Base-by-base conservation (phyloP, 306 rosid genomes). In the Acacia crassicarpa region DNA sequence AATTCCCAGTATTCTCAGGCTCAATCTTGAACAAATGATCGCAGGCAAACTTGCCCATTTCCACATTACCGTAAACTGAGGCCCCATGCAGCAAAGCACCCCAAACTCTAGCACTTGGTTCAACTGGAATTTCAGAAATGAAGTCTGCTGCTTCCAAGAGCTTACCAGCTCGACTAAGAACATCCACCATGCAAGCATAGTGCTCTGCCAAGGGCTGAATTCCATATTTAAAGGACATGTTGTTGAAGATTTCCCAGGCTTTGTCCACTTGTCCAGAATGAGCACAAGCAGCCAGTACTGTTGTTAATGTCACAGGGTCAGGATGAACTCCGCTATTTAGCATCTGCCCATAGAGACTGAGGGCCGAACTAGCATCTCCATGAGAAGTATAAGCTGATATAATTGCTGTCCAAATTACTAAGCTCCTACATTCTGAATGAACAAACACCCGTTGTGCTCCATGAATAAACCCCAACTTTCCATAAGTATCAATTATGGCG, bases 1-100 rank as follows among this genome's bases (percentile, higher is more conserved):
- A 92, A 86, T 84, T 95, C 84, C 97, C 97, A 6, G 96, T 88
- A 82, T 89, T 91, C 76, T 92, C 94, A 27, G 97, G 97, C 81
- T 95, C 97, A 3, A 91, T 89, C 76, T 88, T 85, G 80, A 90
- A 84, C 80, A 93, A 83, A 82, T 74, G 88, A 83, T 92, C 92
- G 77, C 80, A 92, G 27, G 56, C 94, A 79, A 89, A 87, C 71
- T 90, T 86, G 19, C 97, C 98, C 77, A 91, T 73, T 77, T 93
- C 92, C 79, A 92, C 91, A 70, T 93, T 90, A 40, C 92, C 86
- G 59, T 92, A 85, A 75, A 92, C 83, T 69, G 97, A 89, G 73
- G 99, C 94, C 74, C 98, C 97, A 12, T 90, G 83, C 44, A 95
- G 86, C 81, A 95, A 77, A 68, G 98, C 93, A 84, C 97, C 99